These are phyloP conservation scores for Neonectria coccinea DNA, from an alignment of 2,329 filamentous ascomycete species.

Conservation along the genomic window DNA sequence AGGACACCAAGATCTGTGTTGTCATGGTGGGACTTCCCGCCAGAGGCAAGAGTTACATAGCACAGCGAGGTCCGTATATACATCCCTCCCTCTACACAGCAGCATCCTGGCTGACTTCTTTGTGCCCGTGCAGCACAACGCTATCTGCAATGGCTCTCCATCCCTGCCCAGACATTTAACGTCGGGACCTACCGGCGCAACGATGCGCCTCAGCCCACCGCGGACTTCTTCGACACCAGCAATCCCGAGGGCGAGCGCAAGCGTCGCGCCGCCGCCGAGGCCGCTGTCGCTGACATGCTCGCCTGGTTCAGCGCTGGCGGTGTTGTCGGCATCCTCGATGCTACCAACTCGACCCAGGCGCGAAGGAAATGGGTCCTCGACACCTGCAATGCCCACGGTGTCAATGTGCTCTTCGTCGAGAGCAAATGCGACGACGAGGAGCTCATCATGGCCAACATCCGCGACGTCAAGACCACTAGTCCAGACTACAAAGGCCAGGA, in stretches of 20 bases:
- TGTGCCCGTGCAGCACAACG: constrained; percentile 74
- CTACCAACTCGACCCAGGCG: constrained; percentile 94
- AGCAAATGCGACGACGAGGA: constrained; percentile 97
- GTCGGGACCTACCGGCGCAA: constrained; percentile 95
- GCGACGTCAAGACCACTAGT: constrained; percentile 95
- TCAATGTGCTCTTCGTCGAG: constrained; percentile 96
- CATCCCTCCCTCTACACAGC: no score
- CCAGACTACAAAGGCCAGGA: constrained; percentile 96
- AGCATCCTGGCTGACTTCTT: constrained; percentile 25
- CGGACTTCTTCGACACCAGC: constrained; percentile 93
- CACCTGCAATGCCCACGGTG: constrained; percentile 76
- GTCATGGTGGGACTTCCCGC: constrained; percentile 98
- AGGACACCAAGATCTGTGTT: constrained; percentile 96
- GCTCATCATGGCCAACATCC: constrained; percentile 97
- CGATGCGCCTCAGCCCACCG: constrained; percentile 88
- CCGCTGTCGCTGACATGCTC: constrained; percentile 93
- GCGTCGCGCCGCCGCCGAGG: constrained; percentile 88
- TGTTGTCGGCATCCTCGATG: constrained; percentile 92
- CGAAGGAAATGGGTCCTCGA: constrained; percentile 93
- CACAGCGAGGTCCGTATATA: constrained; percentile 80
- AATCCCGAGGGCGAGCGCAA: constrained; percentile 92
- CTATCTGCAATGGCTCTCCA: constrained; percentile 96
- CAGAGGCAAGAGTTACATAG: constrained; percentile 96
- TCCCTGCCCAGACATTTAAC: constrained; percentile 95
- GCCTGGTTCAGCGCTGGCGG: constrained; percentile 88